Evolutionary conservation across 2,329 filamentous ascomycete species (phyloP).

Genomic region (Penicillium sp.): DNA sequence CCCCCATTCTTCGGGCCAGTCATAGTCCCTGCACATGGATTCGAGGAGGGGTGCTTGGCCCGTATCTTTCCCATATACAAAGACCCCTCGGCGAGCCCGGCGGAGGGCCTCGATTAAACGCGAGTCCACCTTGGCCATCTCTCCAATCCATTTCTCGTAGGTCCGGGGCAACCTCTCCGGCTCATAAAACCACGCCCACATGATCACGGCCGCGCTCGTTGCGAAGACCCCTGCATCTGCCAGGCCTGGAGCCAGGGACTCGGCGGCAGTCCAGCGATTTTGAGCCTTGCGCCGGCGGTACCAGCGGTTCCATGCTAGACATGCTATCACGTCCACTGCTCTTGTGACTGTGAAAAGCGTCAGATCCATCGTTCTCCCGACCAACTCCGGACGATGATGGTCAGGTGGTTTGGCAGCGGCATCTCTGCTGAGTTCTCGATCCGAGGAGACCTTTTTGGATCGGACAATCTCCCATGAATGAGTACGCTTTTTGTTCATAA

Average conservation of each 20-base stretch:
- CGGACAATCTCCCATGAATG: constrained; percentile 11
- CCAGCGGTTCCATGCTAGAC: constrained; percentile 59
- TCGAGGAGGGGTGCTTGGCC: constrained; percentile 64
- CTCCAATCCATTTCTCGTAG: constrained; percentile 78
- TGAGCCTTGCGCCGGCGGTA: constrained; percentile 31
- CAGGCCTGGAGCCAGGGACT: constrained; percentile 41
- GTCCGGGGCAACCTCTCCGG: constrained; percentile 65
- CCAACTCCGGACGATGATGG: constrained; percentile 40
- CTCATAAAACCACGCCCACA: constrained; percentile 85
- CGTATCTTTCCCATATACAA: constrained; percentile 69
- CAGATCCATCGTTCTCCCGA: constrained; percentile 73
- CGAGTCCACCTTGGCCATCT: constrained; percentile 68
- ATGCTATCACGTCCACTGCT: constrained; percentile 66
- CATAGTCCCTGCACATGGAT: constrained; percentile 67
- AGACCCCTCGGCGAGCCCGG: constrained; percentile 57
- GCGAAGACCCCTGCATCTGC: constrained; percentile 70
- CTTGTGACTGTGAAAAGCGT: constrained; percentile 72
- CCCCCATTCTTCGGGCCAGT: constrained; percentile 65
- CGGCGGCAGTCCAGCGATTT: constrained; percentile 33
- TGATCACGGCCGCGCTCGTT: constrained; percentile 67
- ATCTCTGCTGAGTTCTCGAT: constrained; percentile 2
- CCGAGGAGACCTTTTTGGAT: constrained; percentile 5
- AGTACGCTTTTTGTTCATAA: constrained; percentile 44
- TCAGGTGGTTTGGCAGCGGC: constrained; percentile 7
- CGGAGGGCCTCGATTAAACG: constrained; percentile 72